Percentiles rank a stretch among this genome's conserved stretches.
Evolutionary conservation across 352 stramenopile genomes (phyloP).

Genomic region (Globisporangium alternatum): DNA sequence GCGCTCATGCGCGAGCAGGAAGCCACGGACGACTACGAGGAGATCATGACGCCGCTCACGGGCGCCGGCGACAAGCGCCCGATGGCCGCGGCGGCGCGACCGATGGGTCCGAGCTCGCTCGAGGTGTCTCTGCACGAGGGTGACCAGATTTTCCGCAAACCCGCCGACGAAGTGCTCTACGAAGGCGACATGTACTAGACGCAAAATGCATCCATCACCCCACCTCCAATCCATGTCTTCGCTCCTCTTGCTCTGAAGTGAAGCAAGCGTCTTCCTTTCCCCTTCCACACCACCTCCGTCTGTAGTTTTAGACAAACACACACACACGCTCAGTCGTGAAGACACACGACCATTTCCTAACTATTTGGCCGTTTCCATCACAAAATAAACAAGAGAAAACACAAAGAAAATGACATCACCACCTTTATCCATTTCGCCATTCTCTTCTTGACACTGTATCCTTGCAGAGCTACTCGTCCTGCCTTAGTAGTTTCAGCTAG

Average conservation of each 20-base stretch:
- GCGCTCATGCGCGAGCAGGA: slow-evolving; percentile 87
- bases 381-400: slow-evolving; percentile 6
- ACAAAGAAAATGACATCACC: not conserved
- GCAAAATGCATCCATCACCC: not conserved
- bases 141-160: slow-evolving; percentile 88
- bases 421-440: not conserved
- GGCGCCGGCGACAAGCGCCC: slow-evolving; percentile 59
- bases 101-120: slow-evolving; percentile 59
- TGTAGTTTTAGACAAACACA: slow-evolving; percentile 21
- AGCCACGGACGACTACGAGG: slow-evolving; percentile 86
- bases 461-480: not conserved
- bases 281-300: slow-evolving; percentile 3
- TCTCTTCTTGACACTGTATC: not conserved
- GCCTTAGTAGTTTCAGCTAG: not conserved
- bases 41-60: slow-evolving; percentile 90
- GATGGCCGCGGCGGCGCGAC: slow-evolving; percentile 44
- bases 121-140: slow-evolving; percentile 86
- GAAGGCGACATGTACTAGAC: slow-evolving; percentile 88
- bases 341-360: slow-evolving; percentile 1
- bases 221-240: not conserved
- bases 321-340: not conserved
- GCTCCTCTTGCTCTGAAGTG: not conserved
- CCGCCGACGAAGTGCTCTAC: slow-evolving; percentile 80
- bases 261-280: not conserved
- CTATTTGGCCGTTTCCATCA: slow-evolving; percentile 1